These are phyloP conservation scores for Populus nigra DNA, from an alignment of 345 rosid genomes.

Conservation along the genomic window DNA sequence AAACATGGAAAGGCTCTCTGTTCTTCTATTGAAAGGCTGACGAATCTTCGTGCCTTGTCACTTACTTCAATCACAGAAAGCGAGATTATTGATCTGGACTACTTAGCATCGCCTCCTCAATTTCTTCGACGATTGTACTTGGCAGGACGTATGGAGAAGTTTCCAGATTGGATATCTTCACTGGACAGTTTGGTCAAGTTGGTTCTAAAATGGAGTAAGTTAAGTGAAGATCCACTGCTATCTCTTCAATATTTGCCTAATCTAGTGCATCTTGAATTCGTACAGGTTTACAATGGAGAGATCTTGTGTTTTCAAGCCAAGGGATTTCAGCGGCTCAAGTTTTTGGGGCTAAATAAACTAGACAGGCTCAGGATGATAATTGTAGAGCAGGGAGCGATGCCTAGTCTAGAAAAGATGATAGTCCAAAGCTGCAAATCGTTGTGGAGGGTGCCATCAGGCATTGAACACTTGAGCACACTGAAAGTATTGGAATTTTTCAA, in stretches of 20 bases:
- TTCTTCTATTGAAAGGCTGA: constrained; percentile 22
- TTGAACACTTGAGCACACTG: constrained; percentile 8
- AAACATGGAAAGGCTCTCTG: constrained; percentile 19
- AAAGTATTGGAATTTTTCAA: constrained; percentile 11
- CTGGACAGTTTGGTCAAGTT: constrained; percentile 22
- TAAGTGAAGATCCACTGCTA: constrained; percentile 15
- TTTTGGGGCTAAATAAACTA: constrained; percentile 7
- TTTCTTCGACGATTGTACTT: constrained; percentile 27
- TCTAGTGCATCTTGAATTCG: constrained; percentile 20
- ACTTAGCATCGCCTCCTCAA: constrained; percentile 25
- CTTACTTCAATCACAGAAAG: constrained; percentile 10
- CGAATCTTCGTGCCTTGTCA: constrained; percentile 16
- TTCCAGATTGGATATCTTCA: constrained; percentile 31
- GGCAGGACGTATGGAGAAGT: constrained; percentile 17
- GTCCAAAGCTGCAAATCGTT: constrained; percentile 13
- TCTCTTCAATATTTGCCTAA: constrained; percentile 27
- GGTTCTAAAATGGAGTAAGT: constrained; percentile 13
- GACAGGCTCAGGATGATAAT: background rate
- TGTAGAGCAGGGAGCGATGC: background rate
- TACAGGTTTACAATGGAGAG: constrained; percentile 18
- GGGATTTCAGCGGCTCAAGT: background rate
- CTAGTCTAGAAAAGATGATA: constrained; percentile 10
- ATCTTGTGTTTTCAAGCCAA: constrained; percentile 7
- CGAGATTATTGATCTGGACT: constrained; percentile 21
- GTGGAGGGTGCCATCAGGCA: constrained; percentile 9